Base-by-base conservation (phyloP, 345 rosid genomes). In the Stellera chamaejasme region DNA sequence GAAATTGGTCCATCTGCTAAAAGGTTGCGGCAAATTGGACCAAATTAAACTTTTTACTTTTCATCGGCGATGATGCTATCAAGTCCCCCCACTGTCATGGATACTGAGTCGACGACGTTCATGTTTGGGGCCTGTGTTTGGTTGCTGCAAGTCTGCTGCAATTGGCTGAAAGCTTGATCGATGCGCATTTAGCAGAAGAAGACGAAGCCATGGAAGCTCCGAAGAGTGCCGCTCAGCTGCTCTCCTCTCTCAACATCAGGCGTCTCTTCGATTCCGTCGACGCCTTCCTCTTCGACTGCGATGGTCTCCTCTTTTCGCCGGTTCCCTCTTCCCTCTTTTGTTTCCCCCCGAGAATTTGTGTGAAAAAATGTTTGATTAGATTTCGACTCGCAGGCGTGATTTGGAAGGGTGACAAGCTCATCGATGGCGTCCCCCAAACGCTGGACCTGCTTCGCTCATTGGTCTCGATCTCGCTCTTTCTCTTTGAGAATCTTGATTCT, bases 361-460 rank as follows among this genome's bases (percentile, higher is more conserved):
- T 11, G 3, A n/a, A 15, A 16, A 19, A 19, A 19, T 19, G 39
- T 32, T 49, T 10, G 10, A 49, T 19, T 1, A 16, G 52, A 49
- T 49, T 49, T 10, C 10, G 6, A 16, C 32, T 7, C 47, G 46
- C 66, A 93, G 94, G 97, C 54, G 99, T 93, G n/a, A 89, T 93
- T 45, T 89, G 97, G 97, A 93, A 77, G 68, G 96, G 96, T 15
- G 88, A 86, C 43, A 78, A 65, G 64, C 95, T 86, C 65, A 76
- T 93, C 52, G 79, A 84, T 55, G 94, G 97, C 28, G 91, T 82
- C 42, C 58, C 80, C 43, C 54, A 74, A 46, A 82, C 91, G 2
- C 72, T 92, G 13, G 79, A 87, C 28, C 32, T 75, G 69, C 84
- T 92, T 63, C 91, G 96, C 28, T 84, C 96, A 27, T 82, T 77